Conservation (phyloP, 73 alveolate genomes). For the Paramecium bursaria region DNA sequence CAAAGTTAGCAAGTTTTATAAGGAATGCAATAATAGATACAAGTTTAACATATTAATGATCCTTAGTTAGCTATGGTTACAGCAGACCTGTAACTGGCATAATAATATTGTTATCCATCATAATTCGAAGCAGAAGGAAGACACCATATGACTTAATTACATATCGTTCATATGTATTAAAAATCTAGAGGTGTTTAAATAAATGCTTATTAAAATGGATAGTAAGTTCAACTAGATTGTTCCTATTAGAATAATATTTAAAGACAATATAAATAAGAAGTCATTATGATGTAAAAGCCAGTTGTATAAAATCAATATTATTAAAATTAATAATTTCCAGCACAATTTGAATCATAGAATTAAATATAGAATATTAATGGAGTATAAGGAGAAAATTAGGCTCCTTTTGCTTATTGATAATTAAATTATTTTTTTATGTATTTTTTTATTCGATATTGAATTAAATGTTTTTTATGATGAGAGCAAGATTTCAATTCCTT, state of each 20-base stretch:
- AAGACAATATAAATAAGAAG: slow-evolving; percentile 20
- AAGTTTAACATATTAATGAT: slow-evolving; percentile 27
- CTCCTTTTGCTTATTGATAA: too few species aligned
- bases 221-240: neutral
- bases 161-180: slow-evolving; percentile 57
- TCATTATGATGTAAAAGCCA: too few species aligned
- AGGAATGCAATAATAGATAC: neutral
- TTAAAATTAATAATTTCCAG: too few species aligned
- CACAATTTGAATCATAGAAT: too few species aligned
- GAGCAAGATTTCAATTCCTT: too few species aligned
- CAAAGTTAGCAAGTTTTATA: neutral
- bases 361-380: too few species aligned
- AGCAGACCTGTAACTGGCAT: slow-evolving; percentile 28
- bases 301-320: too few species aligned
- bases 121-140: slow-evolving; percentile 53
- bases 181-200: slow-evolving; percentile 54
- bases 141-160: slow-evolving; percentile 36
- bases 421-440: too few species aligned
- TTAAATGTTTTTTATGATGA: too few species aligned
- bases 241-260: slow-evolving; percentile 31
- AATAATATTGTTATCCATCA: slow-evolving; percentile 15
- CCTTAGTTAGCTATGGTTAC: slow-evolving; percentile 8
- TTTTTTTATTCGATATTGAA: too few species aligned
- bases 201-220: slow-evolving; percentile 2
- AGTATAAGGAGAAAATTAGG: too few species aligned